These are phyloP conservation scores for Puccinia novopanici DNA, from an alignment of 1,284 basidiomycete genomes.

Conservation along the genomic window DNA sequence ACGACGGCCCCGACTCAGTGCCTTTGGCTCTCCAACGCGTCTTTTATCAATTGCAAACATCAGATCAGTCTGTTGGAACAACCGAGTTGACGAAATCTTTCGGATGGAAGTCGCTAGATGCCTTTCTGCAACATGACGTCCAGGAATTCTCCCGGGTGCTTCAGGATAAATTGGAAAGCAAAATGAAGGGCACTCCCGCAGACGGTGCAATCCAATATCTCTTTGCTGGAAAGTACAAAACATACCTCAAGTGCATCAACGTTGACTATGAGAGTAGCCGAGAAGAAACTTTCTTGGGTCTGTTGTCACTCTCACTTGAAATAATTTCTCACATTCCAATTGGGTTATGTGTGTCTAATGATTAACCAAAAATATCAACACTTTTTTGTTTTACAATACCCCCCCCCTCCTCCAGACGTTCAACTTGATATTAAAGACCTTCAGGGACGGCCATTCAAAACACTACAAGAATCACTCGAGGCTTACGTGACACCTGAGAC, in stretches of 20 bases:
- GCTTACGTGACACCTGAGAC: slow-evolving; percentile 99
- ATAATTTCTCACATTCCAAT: slow-evolving; percentile 65
- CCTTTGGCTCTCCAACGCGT: slow-evolving; percentile 92
- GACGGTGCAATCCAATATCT: slow-evolving; percentile 94
- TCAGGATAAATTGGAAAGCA: slow-evolving; percentile 93
- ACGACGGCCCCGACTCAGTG: slow-evolving; percentile 93
- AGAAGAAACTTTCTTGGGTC: slow-evolving; percentile 94
- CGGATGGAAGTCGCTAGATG: slow-evolving; percentile 99
- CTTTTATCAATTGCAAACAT: slow-evolving; percentile 97
- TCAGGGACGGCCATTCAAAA: slow-evolving; percentile 64
- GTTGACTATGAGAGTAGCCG: slow-evolving; percentile 96
- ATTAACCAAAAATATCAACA: not conserved
- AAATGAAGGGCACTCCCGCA: slow-evolving; percentile 98
- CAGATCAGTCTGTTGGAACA: slow-evolving; percentile 95
- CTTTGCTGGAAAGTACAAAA: slow-evolving; percentile 99
- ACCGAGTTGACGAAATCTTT: slow-evolving; percentile 98
- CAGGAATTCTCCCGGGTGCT: slow-evolving; percentile 98
- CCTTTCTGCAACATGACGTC: slow-evolving; percentile 98
- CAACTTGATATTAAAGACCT: slow-evolving; percentile 99
- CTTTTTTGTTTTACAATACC: not conserved
- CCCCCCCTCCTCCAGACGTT: too few relatives aligned
- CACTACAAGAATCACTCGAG: slow-evolving; percentile 91
- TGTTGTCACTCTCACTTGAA: slow-evolving; percentile 58
- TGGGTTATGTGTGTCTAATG: not conserved
- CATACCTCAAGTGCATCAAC: slow-evolving; percentile 97